Conservation (phyloP, 768 basidiomycete species). For the Imleria badia region DNA sequence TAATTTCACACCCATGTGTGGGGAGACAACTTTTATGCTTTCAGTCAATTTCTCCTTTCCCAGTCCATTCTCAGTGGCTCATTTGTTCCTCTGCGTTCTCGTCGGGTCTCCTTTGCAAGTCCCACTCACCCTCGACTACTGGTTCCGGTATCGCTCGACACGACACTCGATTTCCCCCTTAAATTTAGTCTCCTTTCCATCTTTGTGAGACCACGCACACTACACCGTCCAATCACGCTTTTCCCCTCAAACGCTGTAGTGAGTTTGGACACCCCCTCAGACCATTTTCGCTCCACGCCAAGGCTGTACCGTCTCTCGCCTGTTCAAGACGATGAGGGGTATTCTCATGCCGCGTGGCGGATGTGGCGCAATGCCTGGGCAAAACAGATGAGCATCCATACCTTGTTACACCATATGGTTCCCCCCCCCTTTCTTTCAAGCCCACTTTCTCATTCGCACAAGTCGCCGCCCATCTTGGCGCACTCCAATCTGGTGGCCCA, state of each 20-base stretch:
- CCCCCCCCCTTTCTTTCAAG: not conserved
- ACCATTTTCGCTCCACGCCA: not conserved
- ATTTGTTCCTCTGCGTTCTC: not conserved
- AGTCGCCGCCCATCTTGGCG: constrained; percentile 4
- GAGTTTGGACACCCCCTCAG: not conserved
- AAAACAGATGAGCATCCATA: not conserved
- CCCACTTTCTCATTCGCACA: not conserved
- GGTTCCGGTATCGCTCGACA: not conserved
- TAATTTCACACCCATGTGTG: constrained; percentile 14
- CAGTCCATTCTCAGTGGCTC: constrained; percentile 1
- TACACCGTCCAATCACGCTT: not conserved
- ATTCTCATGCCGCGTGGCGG: not conserved
- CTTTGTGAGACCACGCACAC: not conserved
- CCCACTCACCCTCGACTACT: not conserved
- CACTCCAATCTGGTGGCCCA: constrained; percentile 10
- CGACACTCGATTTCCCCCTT: not conserved
- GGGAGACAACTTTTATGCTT: constrained; percentile 1
- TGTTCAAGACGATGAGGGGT: not conserved
- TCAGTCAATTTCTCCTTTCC: not conserved
- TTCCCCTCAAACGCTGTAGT: not conserved
- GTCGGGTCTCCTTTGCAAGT: not conserved
- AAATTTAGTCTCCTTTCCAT: not conserved
- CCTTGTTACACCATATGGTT: not conserved
- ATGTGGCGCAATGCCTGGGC: constrained; percentile 15
- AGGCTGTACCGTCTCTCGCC: not conserved